Evolutionary conservation across 2,329 filamentous ascomycete species (phyloP).

Genomic region (Albophoma yamanashiensis): DNA sequence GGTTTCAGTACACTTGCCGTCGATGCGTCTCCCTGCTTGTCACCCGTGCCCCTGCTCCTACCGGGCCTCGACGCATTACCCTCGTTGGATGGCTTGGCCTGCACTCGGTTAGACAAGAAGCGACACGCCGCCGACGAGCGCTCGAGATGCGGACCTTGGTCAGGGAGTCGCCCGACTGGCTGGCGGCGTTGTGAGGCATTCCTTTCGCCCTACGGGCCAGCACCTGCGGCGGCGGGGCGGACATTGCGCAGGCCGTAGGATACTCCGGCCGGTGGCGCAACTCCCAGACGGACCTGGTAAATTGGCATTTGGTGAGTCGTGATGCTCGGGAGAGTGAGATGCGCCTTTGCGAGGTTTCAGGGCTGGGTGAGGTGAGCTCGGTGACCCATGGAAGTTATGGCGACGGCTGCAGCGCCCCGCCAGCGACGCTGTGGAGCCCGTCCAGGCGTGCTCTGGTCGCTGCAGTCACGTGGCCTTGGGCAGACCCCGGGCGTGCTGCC

Average conservation of each 20-base stretch:
- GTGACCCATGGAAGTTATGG: background rate
- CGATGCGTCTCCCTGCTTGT: slow-evolving; percentile 15
- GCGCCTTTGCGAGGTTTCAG: background rate
- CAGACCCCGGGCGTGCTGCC: background rate
- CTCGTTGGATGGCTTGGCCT: slow-evolving; percentile 6
- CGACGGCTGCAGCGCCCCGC: slow-evolving; percentile 1
- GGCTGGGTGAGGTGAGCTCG: background rate
- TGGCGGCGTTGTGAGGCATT: slow-evolving; percentile 10
- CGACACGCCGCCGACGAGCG: background rate
- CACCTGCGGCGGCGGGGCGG: slow-evolving; percentile 22
- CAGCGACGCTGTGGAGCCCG: background rate
- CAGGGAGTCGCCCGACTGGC: slow-evolving; percentile 13
- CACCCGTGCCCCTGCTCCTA: slow-evolving; percentile 11
- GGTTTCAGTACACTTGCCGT: slow-evolving; percentile 14
- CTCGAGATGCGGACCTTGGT: slow-evolving; percentile 14
- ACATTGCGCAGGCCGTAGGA: slow-evolving; percentile 24
- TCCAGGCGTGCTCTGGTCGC: background rate
- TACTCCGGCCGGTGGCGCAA: slow-evolving; percentile 8
- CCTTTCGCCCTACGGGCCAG: slow-evolving; percentile 25
- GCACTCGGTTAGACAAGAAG: slow-evolving; percentile 1
- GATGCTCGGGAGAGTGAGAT: background rate
- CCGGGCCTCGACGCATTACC: background rate
- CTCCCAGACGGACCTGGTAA: background rate
- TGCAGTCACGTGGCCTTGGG: background rate
- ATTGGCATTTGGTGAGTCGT: slow-evolving; percentile 6